Conservation (phyloP, 768 basidiomycete species). For the Boletus speciosus region DNA sequence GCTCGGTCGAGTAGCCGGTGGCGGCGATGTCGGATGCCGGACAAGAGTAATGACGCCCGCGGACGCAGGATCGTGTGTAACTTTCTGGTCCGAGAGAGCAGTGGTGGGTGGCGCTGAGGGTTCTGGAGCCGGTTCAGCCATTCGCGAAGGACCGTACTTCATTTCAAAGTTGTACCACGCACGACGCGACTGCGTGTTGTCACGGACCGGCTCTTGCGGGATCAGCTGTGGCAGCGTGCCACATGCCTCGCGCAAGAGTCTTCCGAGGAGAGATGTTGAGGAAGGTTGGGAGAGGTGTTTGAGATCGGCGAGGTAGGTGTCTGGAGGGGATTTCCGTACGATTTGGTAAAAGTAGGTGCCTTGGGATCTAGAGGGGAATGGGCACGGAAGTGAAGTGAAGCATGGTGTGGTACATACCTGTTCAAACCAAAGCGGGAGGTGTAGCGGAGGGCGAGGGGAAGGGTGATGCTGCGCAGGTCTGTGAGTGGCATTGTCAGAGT, state of each 20-base stretch:
- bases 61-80: no score
- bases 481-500: neutral
- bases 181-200: neutral
- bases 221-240: neutral
- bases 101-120: neutral
- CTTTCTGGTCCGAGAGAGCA: neutral
- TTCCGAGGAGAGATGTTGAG: neutral
- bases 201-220: neutral
- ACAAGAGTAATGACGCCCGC: neutral
- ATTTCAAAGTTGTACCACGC: neutral
- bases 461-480: neutral
- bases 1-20: neutral
- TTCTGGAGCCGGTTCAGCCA: neutral
- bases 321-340: neutral
- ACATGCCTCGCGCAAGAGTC: constrained; percentile 5
- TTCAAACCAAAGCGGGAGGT: neutral
- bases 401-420: neutral
- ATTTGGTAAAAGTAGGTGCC: neutral
- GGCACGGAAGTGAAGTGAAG: neutral
- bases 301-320: neutral
- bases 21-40: neutral
- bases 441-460: neutral
- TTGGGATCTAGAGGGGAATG: neutral
- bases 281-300: neutral
- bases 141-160: neutral